Percentiles rank a stretch among this genome's conserved stretches.
Evolutionary conservation across 306 rosid species (phyloP).

Genomic region (Myrica gale): DNA sequence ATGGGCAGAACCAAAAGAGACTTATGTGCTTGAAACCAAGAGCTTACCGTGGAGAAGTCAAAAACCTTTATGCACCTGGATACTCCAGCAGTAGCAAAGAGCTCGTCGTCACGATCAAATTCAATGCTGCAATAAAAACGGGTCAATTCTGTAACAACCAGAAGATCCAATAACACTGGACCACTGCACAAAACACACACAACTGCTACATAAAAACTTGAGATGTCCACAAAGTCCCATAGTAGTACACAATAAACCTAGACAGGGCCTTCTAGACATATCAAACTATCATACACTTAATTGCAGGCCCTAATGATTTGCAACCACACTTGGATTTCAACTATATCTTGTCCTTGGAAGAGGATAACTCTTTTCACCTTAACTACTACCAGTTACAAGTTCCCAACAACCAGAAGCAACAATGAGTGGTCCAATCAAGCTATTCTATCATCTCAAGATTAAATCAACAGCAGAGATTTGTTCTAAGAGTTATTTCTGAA

Average conservation of each 20-base stretch:
- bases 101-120: slow-evolving; percentile 88
- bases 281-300: neutral
- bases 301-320: neutral
- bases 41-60: slow-evolving; percentile 79
- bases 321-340: neutral
- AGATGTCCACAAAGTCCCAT: neutral
- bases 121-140: slow-evolving; percentile 74
- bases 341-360: neutral
- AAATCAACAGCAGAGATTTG: neutral
- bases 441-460: neutral
- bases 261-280: neutral
- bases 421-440: neutral
- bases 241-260: neutral
- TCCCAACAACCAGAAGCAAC: neutral
- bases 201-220: neutral
- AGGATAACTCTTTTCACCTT: neutral
- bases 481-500: neutral
- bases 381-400: neutral
- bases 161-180: slow-evolving; percentile 11
- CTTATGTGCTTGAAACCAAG: neutral
- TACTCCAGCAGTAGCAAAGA: slow-evolving; percentile 98
- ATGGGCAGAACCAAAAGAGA: neutral
- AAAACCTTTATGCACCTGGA: slow-evolving; percentile 93
- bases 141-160: slow-evolving; percentile 29
- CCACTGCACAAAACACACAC: slow-evolving; percentile 5